Base-by-base conservation (phyloP, 2,329 filamentous ascomycete species). In the Epicoccum nigrum region DNA sequence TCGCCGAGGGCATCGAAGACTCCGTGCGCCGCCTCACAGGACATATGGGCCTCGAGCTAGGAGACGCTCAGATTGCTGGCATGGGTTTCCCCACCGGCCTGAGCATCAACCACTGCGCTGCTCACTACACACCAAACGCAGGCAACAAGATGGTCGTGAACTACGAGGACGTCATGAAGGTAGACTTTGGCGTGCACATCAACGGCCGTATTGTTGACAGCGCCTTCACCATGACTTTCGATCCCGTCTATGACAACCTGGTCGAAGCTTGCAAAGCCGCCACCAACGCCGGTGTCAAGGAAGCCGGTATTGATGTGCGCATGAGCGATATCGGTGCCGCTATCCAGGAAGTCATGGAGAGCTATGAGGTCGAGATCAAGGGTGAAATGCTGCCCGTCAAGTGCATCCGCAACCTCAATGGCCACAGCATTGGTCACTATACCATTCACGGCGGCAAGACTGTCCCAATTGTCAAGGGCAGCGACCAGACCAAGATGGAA, bases 401-500 rank as follows among this genome's bases (percentile, higher is more conserved):
- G 79, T 83, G 87, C 59, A 93, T 96, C 69, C 87, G 89, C 59
- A 94, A 94, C 77, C 80, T 96, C 54, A 93, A 89, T 68, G 92
- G 91, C 8, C 92, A 97, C 78, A 93, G 89, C 61, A 97, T 97
- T 68, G 81, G 90, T 49, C 92, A 86, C 55, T 94, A 92, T 79
- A 86, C 86, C 72, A 97, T 97, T 64, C 92, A 97, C 76, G 92
- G 92, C 51, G 89, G 86, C 65, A 97, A 97, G 81, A 92, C 89
- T 60, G 90, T 97, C 43, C 93, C 92, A 0, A 96, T 97, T 66
- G 91, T 97, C 58, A 96, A 96, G 79, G 87, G 86, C 56, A 84
- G 84, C 56, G 90, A 96, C 68, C 86, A 87, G 72, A 95, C 91
- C 44, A 96, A 96, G 82, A 97, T 97, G 93, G 92, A 97, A 77